Conservation (phyloP, 2,329 filamentous ascomycete genomes). For the Paraphaeosphaeria sporulosa region DNA sequence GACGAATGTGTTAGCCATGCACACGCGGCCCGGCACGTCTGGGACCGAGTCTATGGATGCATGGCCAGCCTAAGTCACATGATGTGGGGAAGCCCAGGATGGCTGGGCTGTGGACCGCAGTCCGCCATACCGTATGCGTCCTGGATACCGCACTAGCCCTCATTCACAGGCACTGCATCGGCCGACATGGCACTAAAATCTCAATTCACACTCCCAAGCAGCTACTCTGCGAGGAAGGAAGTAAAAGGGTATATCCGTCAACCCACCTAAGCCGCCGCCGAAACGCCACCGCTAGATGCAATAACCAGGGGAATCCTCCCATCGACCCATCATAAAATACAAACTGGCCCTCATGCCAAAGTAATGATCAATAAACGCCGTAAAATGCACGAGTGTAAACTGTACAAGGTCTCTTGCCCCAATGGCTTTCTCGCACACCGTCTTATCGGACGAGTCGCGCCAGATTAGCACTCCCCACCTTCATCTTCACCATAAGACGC, state of each 20-base stretch:
- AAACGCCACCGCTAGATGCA: slow-evolving; percentile 5
- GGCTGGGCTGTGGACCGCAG: not conserved
- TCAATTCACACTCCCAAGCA: not conserved
- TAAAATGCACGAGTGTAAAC: not conserved
- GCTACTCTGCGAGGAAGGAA: not conserved
- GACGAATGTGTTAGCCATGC: not conserved
- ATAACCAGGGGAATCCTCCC: not conserved
- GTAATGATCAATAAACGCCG: not conserved
- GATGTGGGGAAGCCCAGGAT: not conserved
- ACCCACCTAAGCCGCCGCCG: not conserved
- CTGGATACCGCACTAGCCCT: not conserved
- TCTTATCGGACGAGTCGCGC: not conserved
- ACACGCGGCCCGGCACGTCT: not conserved
- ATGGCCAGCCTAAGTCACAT: not conserved
- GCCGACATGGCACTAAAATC: not conserved
- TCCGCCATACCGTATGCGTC: not conserved
- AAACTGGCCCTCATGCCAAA: not conserved
- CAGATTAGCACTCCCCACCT: slow-evolving; percentile 13
- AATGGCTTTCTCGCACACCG: not conserved
- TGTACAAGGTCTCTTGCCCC: not conserved
- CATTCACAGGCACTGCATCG: not conserved
- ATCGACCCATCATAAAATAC: not conserved
- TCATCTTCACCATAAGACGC: slow-evolving; percentile 16
- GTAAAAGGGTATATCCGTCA: slow-evolving; percentile 1
- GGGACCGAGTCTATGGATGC: too few relatives aligned